Percentiles rank a stretch among this genome's conserved stretches.
These are phyloP conservation scores for Phellopilus nigrolimitatus DNA, from an alignment of 1,284 basidiomycete genomes.

Conservation along the genomic window DNA sequence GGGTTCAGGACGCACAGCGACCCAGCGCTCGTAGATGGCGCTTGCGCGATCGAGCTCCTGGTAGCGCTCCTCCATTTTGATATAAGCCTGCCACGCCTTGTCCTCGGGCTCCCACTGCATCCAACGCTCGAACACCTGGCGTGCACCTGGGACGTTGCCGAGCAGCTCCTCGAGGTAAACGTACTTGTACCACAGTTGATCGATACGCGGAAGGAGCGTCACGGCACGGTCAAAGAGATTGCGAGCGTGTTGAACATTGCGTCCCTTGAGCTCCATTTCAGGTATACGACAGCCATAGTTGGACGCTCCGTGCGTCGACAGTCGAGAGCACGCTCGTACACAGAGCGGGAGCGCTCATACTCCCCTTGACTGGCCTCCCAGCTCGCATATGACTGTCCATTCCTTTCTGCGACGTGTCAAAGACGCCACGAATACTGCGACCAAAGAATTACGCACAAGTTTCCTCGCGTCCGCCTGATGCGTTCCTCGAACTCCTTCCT, in stretches of 20 bases:
- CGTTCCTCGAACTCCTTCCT: constrained; percentile 96
- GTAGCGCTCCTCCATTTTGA: constrained; percentile 95
- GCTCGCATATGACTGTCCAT: constrained; percentile 79
- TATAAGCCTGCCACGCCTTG: constrained; percentile 98
- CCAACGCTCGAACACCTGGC: constrained; percentile 98
- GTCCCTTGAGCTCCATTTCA: constrained; percentile 97
- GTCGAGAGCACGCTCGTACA: constrained; percentile 96
- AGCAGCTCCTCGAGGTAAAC: constrained; percentile 98
- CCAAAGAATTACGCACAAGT: constrained; percentile 50
- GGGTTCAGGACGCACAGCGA: constrained; percentile 89
- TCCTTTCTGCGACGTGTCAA: constrained; percentile 52
- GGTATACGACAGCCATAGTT: constrained; percentile 95
- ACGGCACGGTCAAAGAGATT: constrained; percentile 97
- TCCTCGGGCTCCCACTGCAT: constrained; percentile 99
- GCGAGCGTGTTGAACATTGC: constrained; percentile 94
- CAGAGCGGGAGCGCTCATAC: constrained; percentile 86
- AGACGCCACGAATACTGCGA: constrained; percentile 4
- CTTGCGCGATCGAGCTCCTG: constrained; percentile 90
- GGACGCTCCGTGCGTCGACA: constrained; percentile 86
- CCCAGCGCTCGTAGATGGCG: constrained; percentile 91
- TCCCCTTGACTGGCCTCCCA: constrained; percentile 97
- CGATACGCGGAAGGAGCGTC: constrained; percentile 90
- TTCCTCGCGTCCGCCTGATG: constrained; percentile 85
- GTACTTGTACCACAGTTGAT: constrained; percentile 98
- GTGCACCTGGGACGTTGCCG: constrained; percentile 91